phyloP scores from a whole-genome alignment of 2,329 filamentous ascomycete species.

The Sordariomycetes sp. region DNA sequence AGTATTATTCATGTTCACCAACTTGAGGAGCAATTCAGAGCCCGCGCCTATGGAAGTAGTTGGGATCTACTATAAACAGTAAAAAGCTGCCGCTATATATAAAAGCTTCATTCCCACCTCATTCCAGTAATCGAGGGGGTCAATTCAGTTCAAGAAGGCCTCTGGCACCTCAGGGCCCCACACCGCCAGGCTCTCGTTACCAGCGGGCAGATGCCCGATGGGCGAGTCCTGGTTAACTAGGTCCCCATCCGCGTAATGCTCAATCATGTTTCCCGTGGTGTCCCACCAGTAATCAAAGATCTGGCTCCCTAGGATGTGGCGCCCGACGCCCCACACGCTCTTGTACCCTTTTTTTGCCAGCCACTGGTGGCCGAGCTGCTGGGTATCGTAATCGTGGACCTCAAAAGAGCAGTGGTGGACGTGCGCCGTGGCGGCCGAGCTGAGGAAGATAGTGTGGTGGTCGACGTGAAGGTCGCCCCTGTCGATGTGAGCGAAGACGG shows the following conservation, averaged over 20 bases:
- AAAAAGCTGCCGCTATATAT: too few species aligned
- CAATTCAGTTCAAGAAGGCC: background rate
- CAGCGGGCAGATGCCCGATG: background rate
- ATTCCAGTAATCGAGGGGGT: too few species aligned
- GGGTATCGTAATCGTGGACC: slow-evolving; percentile 58
- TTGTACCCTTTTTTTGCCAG: slow-evolving; percentile 47
- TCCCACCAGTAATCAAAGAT: slow-evolving; percentile 45
- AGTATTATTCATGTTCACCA: too few species aligned
- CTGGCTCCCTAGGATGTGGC: slow-evolving; percentile 57
- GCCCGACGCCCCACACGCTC: slow-evolving; percentile 57
- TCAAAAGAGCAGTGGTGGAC: slow-evolving; percentile 61
- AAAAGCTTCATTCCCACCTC: too few species aligned
- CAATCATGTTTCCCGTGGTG: slow-evolving; percentile 46
- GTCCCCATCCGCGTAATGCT: slow-evolving; percentile 64
- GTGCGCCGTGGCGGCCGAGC: slow-evolving; percentile 32
- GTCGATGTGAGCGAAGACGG: slow-evolving; percentile 30
- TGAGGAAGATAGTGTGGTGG: slow-evolving; percentile 38
- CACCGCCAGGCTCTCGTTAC: background rate
- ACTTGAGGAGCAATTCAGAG: too few species aligned
- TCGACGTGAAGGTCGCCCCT: slow-evolving; percentile 29
- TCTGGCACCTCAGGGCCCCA: background rate
- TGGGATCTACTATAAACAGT: too few species aligned
- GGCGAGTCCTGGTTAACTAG: slow-evolving; percentile 32
- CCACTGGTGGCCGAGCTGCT: slow-evolving; percentile 59
- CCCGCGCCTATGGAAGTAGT: too few species aligned